Base-by-base conservation (phyloP, 2,329 filamentous ascomycete genomes). In the Orbilia quercus region DNA sequence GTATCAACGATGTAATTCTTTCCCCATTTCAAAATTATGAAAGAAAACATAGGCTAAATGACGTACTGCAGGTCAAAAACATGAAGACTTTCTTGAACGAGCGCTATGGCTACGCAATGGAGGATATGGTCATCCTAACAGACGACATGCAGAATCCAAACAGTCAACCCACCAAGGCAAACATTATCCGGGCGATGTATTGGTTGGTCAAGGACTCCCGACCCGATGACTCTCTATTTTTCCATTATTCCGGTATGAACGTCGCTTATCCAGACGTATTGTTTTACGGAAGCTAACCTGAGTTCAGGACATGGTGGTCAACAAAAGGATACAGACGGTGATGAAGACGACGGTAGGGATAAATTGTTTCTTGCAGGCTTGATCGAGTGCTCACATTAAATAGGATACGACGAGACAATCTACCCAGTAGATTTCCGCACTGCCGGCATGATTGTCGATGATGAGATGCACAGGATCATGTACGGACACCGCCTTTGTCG, bases 81-180 rank as follows among this genome's bases (percentile, higher is more conserved):
- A 86, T 92, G 81, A 91, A 89, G 31, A 82, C 82, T 62, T 92
- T 91, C 80, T 82, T 92, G 73, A 87, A 88, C 76, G 84, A 88
- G 79, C 83, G 84, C 71, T 89, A 90, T 78, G 84, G 85, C 54
- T 92, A 92, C 81, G 89, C 88, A 83, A 84, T 88, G 73, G 90
- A 92, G 81, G 90, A 92, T 77, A 92, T 92, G 89, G 89, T 92
- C 45, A 87, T 89, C 64, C 82, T 92, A 80, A 92, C 90, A 12
- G 90, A 92, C 77, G 90, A 92, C 80, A 88, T 90, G 81, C 83
- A 84, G 76, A 86, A 91, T 78, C 86, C 88, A 1, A 85, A 88
- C 80, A 88, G 89, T 81, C 85, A 87, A 79, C 90, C 90, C 6
- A 92, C 90, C n/a, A 90, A 89, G 80, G 84, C 84, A 51, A 92